Evolutionary conservation across 2,329 filamentous ascomycete species (phyloP).

Genomic region (Epichloe coenophiala): DNA sequence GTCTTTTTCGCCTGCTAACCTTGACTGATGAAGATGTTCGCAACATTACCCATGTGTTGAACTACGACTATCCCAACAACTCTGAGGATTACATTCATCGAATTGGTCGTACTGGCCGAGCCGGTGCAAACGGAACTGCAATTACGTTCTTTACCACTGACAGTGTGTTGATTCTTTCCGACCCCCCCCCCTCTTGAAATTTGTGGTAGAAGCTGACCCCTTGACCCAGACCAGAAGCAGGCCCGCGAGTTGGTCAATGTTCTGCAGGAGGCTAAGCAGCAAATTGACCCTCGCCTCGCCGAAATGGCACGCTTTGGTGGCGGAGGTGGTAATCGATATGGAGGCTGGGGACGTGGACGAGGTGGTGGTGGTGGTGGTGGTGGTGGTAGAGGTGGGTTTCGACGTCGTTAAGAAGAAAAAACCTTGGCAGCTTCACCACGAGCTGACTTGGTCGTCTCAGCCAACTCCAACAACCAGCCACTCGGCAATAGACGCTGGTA

Average conservation of each 20-base stretch:
- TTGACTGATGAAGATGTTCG: slow-evolving; percentile 72
- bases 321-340: slow-evolving; percentile 61
- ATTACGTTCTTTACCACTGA: slow-evolving; percentile 99
- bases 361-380: slow-evolving; percentile 16
- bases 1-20: slow-evolving; percentile 60
- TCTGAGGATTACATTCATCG: slow-evolving; percentile 97
- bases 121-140: slow-evolving; percentile 86
- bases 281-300: slow-evolving; percentile 86
- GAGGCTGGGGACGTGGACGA: slow-evolving; percentile 57
- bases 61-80: slow-evolving; percentile 99
- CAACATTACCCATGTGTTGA: slow-evolving; percentile 99
- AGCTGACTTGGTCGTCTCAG: slow-evolving; percentile 23
- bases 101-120: slow-evolving; percentile 90
- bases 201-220: not conserved
- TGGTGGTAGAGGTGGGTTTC: slow-evolving; percentile 33
- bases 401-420: slow-evolving; percentile 19
- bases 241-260: slow-evolving; percentile 92
- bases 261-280: slow-evolving; percentile 92
- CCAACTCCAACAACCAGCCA: slow-evolving; percentile 37
- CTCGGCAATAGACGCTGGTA: slow-evolving; percentile 39
- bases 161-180: slow-evolving; percentile 50
- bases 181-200: not conserved
- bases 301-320: slow-evolving; percentile 94
- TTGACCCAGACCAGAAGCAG: slow-evolving; percentile 65
- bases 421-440: slow-evolving; percentile 15